Conservation (phyloP, 1,139 yeast species). For the Zhuliangozyma parablackwelliae region DNA sequence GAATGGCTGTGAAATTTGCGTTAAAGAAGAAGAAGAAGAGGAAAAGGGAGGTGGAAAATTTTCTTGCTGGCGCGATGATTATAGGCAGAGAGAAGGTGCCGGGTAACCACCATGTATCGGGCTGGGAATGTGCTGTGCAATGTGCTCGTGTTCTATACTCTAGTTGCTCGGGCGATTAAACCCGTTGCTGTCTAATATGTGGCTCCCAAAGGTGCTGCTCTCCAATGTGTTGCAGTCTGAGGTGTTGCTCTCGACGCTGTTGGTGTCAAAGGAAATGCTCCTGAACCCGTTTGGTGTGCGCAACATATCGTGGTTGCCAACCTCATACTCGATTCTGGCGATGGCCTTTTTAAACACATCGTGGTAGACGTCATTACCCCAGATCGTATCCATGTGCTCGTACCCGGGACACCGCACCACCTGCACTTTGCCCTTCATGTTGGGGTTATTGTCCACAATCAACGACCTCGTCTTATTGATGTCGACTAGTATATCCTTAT, state of each 20-base stretch:
- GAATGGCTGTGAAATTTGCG: slow-evolving; percentile 71
- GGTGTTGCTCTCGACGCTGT: no score
- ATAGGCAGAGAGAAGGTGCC: no score
- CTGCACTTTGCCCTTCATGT: slow-evolving; percentile 21
- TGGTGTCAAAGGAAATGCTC: no score
- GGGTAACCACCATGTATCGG: slow-evolving; percentile 2
- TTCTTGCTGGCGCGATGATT: background rate
- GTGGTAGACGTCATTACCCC: slow-evolving; percentile 29
- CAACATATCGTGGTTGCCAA: no score
- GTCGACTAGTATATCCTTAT: slow-evolving; percentile 40
- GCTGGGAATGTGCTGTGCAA: no score
- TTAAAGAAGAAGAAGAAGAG: slow-evolving; percentile 25
- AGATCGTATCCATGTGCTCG: slow-evolving; percentile 35
- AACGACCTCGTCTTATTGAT: slow-evolving; percentile 26
- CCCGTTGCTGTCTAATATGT: no score
- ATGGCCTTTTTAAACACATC: slow-evolving; percentile 20
- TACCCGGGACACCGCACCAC: slow-evolving; percentile 22
- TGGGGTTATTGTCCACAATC: slow-evolving; percentile 21
- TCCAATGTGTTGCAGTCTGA: no score
- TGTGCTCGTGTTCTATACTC: no score
- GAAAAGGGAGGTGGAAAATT: slow-evolving; percentile 12
- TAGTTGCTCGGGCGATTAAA: no score
- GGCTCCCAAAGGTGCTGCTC: no score
- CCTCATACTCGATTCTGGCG: slow-evolving; percentile 5
- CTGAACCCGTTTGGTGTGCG: no score